phyloP scores from a whole-genome alignment of 306 rosid species.

The Gastrolobium bilobum region DNA sequence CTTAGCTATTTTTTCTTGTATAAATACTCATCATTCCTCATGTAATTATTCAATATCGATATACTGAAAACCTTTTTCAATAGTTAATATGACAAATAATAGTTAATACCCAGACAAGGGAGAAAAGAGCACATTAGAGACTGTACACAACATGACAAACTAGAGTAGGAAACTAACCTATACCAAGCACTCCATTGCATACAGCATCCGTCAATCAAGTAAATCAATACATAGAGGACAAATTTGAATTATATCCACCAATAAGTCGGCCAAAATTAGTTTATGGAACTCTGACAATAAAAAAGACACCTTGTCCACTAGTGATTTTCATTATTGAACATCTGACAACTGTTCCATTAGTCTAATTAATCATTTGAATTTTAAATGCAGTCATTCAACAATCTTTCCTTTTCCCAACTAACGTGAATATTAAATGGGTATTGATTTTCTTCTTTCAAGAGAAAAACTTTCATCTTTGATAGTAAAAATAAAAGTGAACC shows the following conservation, averaged over 20 bases:
- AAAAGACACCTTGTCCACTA: not conserved
- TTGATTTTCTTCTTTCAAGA: constrained; percentile 25
- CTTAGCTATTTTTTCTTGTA: too few species aligned
- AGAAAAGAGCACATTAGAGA: too few species aligned
- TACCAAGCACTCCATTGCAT: too few species aligned
- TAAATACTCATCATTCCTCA: too few species aligned
- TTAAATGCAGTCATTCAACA: constrained; percentile 31
- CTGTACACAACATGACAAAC: too few species aligned
- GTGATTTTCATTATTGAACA: constrained; percentile 8
- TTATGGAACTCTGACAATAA: constrained; percentile 1
- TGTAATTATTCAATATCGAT: too few species aligned
- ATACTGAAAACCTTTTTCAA: too few species aligned
- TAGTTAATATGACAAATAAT: too few species aligned
- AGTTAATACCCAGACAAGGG: too few species aligned
- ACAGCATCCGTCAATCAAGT: too few species aligned
- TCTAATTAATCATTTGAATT: constrained; percentile 18
- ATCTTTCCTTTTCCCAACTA: constrained; percentile 11
- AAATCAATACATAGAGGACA: constrained; percentile 1
- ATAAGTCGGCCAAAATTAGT: constrained; percentile 19
- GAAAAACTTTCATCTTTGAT: constrained; percentile 9
- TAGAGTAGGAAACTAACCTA: too few species aligned
- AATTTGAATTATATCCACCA: constrained; percentile 15
- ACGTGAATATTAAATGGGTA: constrained; percentile 1
- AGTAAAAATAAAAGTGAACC: constrained; percentile 17
- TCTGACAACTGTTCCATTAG: constrained; percentile 1